Percentiles rank a stretch among this genome's conserved stretches.
phyloP scores from a whole-genome alignment of 306 rosid species.

The Luffa acutangula region DNA sequence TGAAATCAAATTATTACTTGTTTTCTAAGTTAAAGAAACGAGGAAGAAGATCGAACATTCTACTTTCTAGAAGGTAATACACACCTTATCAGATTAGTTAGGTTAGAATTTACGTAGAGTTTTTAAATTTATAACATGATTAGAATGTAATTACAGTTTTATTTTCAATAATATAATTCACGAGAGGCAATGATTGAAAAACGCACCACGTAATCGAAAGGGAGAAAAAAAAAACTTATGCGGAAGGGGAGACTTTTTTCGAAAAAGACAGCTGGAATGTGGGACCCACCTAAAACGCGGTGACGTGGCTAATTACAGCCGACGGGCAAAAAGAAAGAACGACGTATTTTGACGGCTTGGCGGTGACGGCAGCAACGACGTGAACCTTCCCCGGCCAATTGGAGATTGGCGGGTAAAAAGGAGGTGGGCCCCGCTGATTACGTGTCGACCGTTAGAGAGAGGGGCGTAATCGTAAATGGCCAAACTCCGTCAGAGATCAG shows the following conservation, averaged over 20 bases:
- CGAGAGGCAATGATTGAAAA: background rate
- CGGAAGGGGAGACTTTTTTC: background rate
- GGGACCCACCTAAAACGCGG: background rate
- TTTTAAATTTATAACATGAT: background rate
- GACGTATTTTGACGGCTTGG: background rate
- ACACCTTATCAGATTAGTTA: too few relatives aligned
- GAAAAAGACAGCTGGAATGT: background rate
- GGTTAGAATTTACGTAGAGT: background rate
- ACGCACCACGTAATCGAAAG: background rate
- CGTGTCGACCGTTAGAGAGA: background rate
- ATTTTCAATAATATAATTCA: background rate
- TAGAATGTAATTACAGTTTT: background rate
- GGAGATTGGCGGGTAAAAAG: background rate
- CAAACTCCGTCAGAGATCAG: background rate
- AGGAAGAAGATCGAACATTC: too few relatives aligned
- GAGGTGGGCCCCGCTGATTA: background rate
- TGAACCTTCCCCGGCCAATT: background rate
- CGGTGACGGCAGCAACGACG: constrained; percentile 7
- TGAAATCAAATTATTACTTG: too few relatives aligned
- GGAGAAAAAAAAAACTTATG: background rate
- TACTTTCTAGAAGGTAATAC: too few relatives aligned
- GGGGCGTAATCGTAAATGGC: background rate
- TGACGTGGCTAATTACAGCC: background rate
- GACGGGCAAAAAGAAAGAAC: background rate
- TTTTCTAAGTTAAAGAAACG: too few relatives aligned